Percentiles rank a stretch among this genome's conserved stretches.
These are phyloP conservation scores for Epichloe gansuensis DNA, from an alignment of 2,329 filamentous ascomycete species.

Conservation along the genomic window DNA sequence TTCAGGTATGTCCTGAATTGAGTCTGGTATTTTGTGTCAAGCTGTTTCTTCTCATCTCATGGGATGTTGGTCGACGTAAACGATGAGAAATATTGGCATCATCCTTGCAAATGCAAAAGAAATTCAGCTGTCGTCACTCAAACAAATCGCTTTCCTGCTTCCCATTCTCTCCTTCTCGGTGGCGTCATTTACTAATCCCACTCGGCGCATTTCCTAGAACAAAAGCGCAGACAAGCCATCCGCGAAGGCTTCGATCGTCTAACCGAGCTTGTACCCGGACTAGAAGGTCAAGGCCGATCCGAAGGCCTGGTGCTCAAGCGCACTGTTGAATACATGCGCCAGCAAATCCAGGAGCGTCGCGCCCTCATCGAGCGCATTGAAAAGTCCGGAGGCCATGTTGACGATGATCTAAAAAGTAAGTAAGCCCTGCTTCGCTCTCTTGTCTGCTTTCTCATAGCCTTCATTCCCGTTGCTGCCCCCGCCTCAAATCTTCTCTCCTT, in stretches of 20 bases:
- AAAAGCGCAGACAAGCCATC: conserved; percentile 49
- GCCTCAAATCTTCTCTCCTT: not conserved
- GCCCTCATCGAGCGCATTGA: conserved; percentile 47
- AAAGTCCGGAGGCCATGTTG: conserved; percentile 43
- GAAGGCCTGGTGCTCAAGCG: conserved; percentile 72
- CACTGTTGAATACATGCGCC: conserved; percentile 53
- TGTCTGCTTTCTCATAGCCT: not conserved
- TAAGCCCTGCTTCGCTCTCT: conserved; percentile 13
- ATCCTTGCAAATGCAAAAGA: not conserved
- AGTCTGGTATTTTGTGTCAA: not conserved
- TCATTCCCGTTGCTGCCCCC: not conserved
- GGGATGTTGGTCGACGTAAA: not conserved
- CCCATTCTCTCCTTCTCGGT: not conserved
- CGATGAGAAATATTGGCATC: not conserved
- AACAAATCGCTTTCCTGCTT: not conserved
- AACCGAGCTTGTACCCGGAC: conserved; percentile 66
- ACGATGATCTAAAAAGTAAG: conserved; percentile 30
- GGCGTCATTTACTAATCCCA: not conserved
- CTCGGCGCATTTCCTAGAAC: conserved; percentile 18
- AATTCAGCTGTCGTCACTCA: not conserved
- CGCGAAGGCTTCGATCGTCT: conserved; percentile 74
- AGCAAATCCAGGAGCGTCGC: conserved; percentile 46
- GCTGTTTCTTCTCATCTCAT: not conserved
- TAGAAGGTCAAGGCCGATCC: conserved; percentile 72
- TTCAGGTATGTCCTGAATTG: conserved; percentile 27